A percentile compares a stretch with the other conserved stretches of the same genome.
phyloP scores from a whole-genome alignment of 768 basidiomycete species.

The Termitomyces sp. region DNA sequence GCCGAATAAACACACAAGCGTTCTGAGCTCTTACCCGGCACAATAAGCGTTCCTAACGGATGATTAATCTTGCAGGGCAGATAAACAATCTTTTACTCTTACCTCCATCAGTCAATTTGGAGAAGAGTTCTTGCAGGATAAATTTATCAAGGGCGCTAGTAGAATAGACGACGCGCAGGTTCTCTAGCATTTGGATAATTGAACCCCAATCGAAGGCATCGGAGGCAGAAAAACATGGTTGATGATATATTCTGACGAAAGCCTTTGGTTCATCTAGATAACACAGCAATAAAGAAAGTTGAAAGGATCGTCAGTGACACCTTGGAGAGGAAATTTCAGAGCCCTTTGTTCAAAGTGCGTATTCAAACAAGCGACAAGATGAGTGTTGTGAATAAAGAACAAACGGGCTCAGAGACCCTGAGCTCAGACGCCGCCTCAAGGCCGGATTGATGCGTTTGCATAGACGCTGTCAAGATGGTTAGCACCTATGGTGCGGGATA shows the following conservation, averaged over 20 bases:
- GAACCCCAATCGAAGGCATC: too few relatives aligned
- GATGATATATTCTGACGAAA: not conserved
- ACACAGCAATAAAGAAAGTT: not conserved
- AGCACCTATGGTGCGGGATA: not conserved
- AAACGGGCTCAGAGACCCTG: not conserved
- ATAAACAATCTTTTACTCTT: not conserved
- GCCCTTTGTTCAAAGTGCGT: not conserved
- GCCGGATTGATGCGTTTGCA: not conserved
- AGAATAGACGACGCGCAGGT: not conserved
- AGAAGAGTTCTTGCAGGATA: not conserved
- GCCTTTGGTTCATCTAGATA: not conserved
- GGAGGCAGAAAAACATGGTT: not conserved
- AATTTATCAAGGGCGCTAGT: not conserved
- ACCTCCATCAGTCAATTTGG: not conserved
- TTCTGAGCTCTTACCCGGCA: not conserved
- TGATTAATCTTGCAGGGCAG: too few relatives aligned
- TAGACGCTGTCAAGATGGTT: not conserved
- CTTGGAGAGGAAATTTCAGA: not conserved
- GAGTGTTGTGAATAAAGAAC: not conserved
- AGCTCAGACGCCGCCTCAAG: not conserved
- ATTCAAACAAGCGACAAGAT: not conserved
- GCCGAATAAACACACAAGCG: not conserved
- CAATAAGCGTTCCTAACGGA: not conserved
- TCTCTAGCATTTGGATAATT: not conserved
- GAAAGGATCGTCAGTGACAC: not conserved